These are phyloP conservation scores for Cyclospora cayetanensis DNA, from an alignment of 169 alveolate species.

Conservation along the genomic window DNA sequence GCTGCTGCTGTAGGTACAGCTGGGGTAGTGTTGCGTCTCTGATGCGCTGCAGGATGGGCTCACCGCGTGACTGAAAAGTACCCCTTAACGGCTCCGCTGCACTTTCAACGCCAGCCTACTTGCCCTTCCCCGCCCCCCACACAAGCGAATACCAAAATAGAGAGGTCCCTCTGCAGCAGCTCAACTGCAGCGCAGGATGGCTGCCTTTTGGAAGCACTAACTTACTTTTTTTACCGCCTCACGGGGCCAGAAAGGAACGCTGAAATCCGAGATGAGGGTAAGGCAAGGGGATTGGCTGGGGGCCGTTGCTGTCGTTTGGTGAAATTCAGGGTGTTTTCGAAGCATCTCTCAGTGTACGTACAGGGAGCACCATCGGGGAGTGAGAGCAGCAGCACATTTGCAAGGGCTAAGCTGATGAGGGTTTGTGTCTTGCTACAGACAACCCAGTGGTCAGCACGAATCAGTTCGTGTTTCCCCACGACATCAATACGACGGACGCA, in stretches of 20 bases:
- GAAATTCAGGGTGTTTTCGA: not conserved
- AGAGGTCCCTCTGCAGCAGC: not conserved
- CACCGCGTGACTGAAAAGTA: conserved; percentile 67
- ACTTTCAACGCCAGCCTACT: conserved; percentile 3
- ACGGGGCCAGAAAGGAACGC: conserved; percentile 32
- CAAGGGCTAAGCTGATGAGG: not conserved
- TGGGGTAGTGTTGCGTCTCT: no score
- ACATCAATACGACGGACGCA: conserved; percentile 64
- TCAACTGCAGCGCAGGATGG: not conserved
- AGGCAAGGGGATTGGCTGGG: no score
- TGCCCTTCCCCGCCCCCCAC: not conserved
- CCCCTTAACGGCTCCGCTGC: conserved; percentile 49
- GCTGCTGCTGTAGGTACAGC: conserved; percentile 16
- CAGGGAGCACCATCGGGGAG: not conserved
- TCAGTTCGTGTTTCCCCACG: conserved; percentile 64
- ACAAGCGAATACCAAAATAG: not conserved
- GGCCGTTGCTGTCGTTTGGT: not conserved
- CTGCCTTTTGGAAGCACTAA: conserved; percentile 55
- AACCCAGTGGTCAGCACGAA: conserved; percentile 24
- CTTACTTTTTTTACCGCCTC: conserved; percentile 59
- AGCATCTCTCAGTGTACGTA: not conserved
- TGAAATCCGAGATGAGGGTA: not conserved
- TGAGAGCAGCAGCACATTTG: not conserved
- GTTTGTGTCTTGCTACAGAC: not conserved
- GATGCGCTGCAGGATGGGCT: conserved; percentile 68